A percentile compares a stretch with the other conserved stretches of the same genome.
phyloP scores from a whole-genome alignment of 495 filamentous ascomycete species.

The Aspergillus asperescens region DNA sequence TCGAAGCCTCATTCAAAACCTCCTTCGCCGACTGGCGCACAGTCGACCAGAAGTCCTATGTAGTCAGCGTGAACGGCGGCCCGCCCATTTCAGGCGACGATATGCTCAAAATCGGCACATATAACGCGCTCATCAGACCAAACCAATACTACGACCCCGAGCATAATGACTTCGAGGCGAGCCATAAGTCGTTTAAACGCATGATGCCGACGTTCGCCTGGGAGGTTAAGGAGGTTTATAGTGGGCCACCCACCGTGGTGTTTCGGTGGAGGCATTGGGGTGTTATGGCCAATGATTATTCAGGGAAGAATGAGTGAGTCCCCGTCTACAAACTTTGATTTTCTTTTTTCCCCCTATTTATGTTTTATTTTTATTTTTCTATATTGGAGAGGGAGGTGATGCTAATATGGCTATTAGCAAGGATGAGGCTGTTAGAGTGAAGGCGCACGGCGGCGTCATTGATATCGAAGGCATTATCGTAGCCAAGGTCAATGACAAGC shows the following conservation, averaged over 20 bases:
- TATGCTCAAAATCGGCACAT: conserved; percentile 62
- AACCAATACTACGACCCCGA: conserved; percentile 58
- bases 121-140: conserved; percentile 58
- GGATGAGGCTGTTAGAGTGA: conserved; percentile 54
- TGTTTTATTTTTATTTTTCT: not conserved
- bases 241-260: conserved; percentile 53
- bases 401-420: conserved; percentile 30
- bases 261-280: conserved; percentile 66
- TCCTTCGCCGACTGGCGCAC: conserved; percentile 58
- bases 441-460: conserved; percentile 31
- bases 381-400: not conserved
- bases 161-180: conserved; percentile 51
- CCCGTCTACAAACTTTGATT: no score
- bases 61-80: conserved; percentile 58
- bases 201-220: conserved; percentile 68
- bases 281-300: conserved; percentile 58
- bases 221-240: conserved; percentile 63
- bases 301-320: conserved; percentile 55
- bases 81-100: conserved; percentile 51
- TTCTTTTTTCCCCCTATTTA: conserved; percentile 10
- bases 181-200: conserved; percentile 63
- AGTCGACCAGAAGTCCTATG: conserved; percentile 50
- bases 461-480: conserved; percentile 52
- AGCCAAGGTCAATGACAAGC: conserved; percentile 53
- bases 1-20: conserved; percentile 63